Percentiles rank a stretch among this genome's conserved stretches.
Conservation (phyloP, 2,329 filamentous ascomycete genomes). For the Ophiostoma piceae region DNA sequence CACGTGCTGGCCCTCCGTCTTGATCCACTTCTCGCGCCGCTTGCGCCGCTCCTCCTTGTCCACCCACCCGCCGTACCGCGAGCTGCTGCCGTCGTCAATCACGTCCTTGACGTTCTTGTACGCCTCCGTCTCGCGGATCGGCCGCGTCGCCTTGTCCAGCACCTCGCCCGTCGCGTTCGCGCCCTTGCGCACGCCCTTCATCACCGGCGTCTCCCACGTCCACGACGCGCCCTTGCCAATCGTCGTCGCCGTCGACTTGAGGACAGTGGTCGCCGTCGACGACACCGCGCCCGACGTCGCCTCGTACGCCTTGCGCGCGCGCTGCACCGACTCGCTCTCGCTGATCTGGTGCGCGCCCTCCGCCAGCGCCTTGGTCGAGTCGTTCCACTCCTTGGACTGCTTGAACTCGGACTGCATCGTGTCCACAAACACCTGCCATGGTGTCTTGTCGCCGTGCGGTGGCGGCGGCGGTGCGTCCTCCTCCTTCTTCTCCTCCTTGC, state of each 20-base stretch:
- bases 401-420: constrained; percentile 94
- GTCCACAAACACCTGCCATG: constrained; percentile 97
- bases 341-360: constrained; percentile 85
- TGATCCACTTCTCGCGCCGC: constrained; percentile 68
- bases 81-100: constrained; percentile 95
- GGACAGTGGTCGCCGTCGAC: constrained; percentile 68
- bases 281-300: constrained; percentile 79
- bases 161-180: constrained; percentile 80
- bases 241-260: constrained; percentile 79
- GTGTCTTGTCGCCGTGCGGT: constrained; percentile 96
- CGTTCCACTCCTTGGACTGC: constrained; percentile 97
- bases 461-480: constrained; percentile 76
- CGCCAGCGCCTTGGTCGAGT: constrained; percentile 90
- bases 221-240: constrained; percentile 88
- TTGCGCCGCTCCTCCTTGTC: constrained; percentile 91
- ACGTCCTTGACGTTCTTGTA: constrained; percentile 93
- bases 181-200: constrained; percentile 84
- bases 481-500: constrained; percentile 43
- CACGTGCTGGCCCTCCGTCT: constrained; percentile 50
- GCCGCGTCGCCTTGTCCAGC: constrained; percentile 90
- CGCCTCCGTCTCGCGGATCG: constrained; percentile 88
- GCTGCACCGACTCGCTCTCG: constrained; percentile 85
- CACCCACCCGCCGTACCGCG: constrained; percentile 90
- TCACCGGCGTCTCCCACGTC: constrained; percentile 94
- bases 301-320: constrained; percentile 79